phyloP scores from a whole-genome alignment of 2,329 filamentous ascomycete genomes.

The Bipolaris victoriae region DNA sequence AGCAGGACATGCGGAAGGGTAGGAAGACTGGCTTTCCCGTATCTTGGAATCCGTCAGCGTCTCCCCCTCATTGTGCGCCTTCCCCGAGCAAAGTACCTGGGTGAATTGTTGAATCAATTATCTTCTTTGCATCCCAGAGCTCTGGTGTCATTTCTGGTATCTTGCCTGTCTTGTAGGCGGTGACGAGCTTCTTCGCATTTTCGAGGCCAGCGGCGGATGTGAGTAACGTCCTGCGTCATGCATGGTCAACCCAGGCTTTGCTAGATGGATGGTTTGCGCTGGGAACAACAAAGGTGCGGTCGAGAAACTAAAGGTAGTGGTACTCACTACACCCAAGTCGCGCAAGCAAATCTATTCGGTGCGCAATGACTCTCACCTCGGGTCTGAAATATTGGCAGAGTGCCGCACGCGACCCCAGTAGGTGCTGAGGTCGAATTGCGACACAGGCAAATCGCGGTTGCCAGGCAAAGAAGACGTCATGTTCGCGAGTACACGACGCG shows the following conservation, averaged over 20 bases:
- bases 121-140: slow-evolving; percentile 94
- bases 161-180: slow-evolving; percentile 85
- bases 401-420: slow-evolving; percentile 96
- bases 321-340: slow-evolving; percentile 47
- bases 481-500: neutral
- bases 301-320: slow-evolving; percentile 37
- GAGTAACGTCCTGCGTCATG: slow-evolving; percentile 74
- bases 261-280: neutral
- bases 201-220: slow-evolving; percentile 80
- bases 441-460: slow-evolving; percentile 82
- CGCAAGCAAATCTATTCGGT: slow-evolving; percentile 19
- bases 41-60: slow-evolving; percentile 61
- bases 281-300: slow-evolving; percentile 4
- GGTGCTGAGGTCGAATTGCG: slow-evolving; percentile 88
- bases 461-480: slow-evolving; percentile 70
- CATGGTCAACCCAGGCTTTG: slow-evolving; percentile 23
- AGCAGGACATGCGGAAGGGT: slow-evolving; percentile 97
- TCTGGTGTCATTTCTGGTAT: slow-evolving; percentile 82
- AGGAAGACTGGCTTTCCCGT: slow-evolving; percentile 91
- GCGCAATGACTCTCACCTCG: slow-evolving; percentile 71
- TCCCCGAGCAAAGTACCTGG: slow-evolving; percentile 67
- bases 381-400: slow-evolving; percentile 87
- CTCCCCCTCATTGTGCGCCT: neutral
- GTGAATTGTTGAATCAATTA: slow-evolving; percentile 94
- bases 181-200: slow-evolving; percentile 80